Percentiles rank a stretch among this genome's conserved stretches.
phyloP scores from a whole-genome alignment of 1,139 yeast genomes.

The Scheffersomyces segobiensis region DNA sequence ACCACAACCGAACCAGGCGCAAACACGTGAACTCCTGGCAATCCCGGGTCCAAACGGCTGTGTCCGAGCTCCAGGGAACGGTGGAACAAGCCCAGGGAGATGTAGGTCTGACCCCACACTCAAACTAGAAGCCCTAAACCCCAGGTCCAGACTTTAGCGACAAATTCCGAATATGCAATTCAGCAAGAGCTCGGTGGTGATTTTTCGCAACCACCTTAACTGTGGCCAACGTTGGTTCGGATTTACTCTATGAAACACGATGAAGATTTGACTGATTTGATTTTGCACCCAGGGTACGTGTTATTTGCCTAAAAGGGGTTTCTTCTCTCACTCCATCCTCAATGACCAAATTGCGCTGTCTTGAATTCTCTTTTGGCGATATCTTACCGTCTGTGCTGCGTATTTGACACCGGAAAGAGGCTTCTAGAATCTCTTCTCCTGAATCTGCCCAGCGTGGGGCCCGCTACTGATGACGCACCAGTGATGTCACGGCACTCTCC shows the following conservation, averaged over 20 bases:
- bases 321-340: neutral
- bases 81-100: neutral
- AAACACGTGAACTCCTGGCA: neutral
- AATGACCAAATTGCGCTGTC: neutral
- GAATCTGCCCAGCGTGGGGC: no score
- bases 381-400: neutral
- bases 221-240: neutral
- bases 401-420: neutral
- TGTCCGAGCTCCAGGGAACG: neutral
- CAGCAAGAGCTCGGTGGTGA: neutral
- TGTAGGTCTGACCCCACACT: neutral
- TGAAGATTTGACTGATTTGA: no score
- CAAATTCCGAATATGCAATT: neutral
- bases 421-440: neutral
- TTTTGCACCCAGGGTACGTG: no score
- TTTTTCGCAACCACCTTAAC: neutral
- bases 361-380: neutral
- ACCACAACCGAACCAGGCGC: neutral
- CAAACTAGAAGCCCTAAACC: neutral
- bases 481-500: no score
- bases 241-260: no score
- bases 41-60: neutral
- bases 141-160: neutral
- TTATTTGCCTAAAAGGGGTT: neutral
- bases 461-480: no score